Conservation (phyloP, 345 rosid genomes). For the Carallia brachiata region DNA sequence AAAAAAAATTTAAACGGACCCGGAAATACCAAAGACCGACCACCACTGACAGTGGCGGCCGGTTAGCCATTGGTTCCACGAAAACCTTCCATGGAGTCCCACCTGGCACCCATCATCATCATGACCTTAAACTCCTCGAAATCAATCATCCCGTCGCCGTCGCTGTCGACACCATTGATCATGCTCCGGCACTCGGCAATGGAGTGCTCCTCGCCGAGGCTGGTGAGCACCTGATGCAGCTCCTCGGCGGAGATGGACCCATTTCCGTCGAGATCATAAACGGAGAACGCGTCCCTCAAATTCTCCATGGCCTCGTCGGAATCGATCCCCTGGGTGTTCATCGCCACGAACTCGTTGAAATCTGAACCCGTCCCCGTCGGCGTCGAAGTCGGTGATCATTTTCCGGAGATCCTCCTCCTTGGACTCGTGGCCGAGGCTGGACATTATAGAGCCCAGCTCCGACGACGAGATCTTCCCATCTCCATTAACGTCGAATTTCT, state of each 20-base stretch:
- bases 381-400: conserved; percentile 54
- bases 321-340: conserved; percentile 73
- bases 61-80: not conserved
- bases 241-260: conserved; percentile 88
- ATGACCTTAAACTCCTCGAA: conserved; percentile 92
- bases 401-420: conserved; percentile 49
- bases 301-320: conserved; percentile 57
- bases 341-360: conserved; percentile 66
- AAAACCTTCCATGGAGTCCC: conserved; percentile 6
- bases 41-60: not conserved
- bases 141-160: conserved; percentile 79
- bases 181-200: conserved; percentile 74
- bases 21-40: not conserved
- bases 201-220: conserved; percentile 71
- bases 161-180: conserved; percentile 83
- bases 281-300: conserved; percentile 75
- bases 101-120: conserved; percentile 53
- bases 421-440: conserved; percentile 62
- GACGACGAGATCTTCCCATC: conserved; percentile 90
- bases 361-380: conserved; percentile 76
- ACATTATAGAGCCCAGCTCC: conserved; percentile 75
- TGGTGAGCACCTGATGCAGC: conserved; percentile 59
- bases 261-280: conserved; percentile 76
- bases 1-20: not conserved
- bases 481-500: conserved; percentile 73